A percentile compares a stretch with the other conserved stretches of the same genome.
phyloP scores from a whole-genome alignment of 768 basidiomycete genomes.

The Cyathus striatus region DNA sequence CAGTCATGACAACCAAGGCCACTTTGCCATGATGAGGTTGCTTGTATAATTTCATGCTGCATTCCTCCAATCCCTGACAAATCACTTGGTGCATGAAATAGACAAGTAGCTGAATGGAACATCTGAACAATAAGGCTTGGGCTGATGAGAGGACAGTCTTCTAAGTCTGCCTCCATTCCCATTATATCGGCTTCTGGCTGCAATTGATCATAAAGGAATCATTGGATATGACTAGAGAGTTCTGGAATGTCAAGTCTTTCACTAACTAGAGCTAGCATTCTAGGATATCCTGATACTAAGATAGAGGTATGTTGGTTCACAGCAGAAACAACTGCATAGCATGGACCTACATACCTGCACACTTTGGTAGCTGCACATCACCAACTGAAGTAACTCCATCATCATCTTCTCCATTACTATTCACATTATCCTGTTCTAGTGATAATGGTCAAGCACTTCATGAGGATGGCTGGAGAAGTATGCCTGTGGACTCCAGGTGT shows the following conservation, averaged over 20 bases:
- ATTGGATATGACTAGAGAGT: too few species aligned
- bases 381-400: constrained; percentile 7
- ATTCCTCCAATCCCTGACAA: constrained; percentile 20
- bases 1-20: constrained; percentile 21
- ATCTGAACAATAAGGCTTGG: neutral
- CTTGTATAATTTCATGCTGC: constrained; percentile 20
- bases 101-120: neutral
- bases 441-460: neutral
- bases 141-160: too few species aligned
- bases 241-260: neutral
- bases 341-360: neutral
- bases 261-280: constrained; percentile 19
- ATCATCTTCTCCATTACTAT: constrained; percentile 8
- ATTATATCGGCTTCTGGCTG: too few species aligned
- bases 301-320: too few species aligned
- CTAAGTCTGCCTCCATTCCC: too few species aligned
- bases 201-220: too few species aligned
- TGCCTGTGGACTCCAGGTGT: constrained; percentile 12
- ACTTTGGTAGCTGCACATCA: constrained; percentile 4
- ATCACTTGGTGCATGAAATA: constrained; percentile 27
- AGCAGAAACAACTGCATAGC: neutral
- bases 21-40: constrained; percentile 20
- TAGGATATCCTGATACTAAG: constrained; percentile 7
- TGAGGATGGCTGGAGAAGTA: constrained; percentile 12
- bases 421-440: constrained; percentile 2